phyloP scores from a whole-genome alignment of 2,329 filamentous ascomycete species.

The Xylaria hypoxylon region DNA sequence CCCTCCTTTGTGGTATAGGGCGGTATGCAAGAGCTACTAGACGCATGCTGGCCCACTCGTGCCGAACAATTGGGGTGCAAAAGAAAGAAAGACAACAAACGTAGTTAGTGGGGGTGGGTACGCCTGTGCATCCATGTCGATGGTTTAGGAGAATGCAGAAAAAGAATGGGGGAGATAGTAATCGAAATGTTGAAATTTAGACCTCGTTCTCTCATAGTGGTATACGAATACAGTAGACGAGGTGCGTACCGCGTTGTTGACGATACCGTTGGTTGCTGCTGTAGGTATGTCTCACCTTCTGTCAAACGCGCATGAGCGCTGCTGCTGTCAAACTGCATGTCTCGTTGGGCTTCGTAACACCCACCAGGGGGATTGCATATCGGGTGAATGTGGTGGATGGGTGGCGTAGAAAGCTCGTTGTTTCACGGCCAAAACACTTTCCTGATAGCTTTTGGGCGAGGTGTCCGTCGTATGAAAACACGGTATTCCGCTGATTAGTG shows the following conservation, averaged over 20 bases:
- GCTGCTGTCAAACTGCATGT: slow-evolving; percentile 41
- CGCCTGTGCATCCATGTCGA: slow-evolving; percentile 35
- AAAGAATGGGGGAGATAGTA: slow-evolving; percentile 26
- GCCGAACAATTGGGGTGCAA: slow-evolving; percentile 42
- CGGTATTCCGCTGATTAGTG: slow-evolving; percentile 25
- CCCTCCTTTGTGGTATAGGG: slow-evolving; percentile 34
- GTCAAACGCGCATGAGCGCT: slow-evolving; percentile 38
- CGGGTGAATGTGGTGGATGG: slow-evolving; percentile 32
- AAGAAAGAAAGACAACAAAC: slow-evolving; percentile 35
- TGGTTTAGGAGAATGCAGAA: slow-evolving; percentile 31
- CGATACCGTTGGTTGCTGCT: slow-evolving; percentile 25
- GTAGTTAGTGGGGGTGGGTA: slow-evolving; percentile 39
- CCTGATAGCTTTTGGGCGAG: slow-evolving; percentile 28
- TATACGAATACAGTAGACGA: slow-evolving; percentile 28
- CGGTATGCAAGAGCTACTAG: slow-evolving; percentile 38
- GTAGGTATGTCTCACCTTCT: slow-evolving; percentile 36
- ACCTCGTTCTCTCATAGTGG: slow-evolving; percentile 19
- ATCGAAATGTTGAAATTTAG: slow-evolving; percentile 22
- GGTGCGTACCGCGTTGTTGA: slow-evolving; percentile 30
- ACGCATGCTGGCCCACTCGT: slow-evolving; percentile 41
- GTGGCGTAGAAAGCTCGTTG: slow-evolving; percentile 29
- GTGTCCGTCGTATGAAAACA: slow-evolving; percentile 32
- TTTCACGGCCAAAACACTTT: slow-evolving; percentile 26
- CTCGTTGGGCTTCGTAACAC: slow-evolving; percentile 39
- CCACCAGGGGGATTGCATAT: slow-evolving; percentile 37